Evolutionary conservation across 2,329 filamentous ascomycete species (phyloP).

Genomic region (Aphanoascus verrucosus): DNA sequence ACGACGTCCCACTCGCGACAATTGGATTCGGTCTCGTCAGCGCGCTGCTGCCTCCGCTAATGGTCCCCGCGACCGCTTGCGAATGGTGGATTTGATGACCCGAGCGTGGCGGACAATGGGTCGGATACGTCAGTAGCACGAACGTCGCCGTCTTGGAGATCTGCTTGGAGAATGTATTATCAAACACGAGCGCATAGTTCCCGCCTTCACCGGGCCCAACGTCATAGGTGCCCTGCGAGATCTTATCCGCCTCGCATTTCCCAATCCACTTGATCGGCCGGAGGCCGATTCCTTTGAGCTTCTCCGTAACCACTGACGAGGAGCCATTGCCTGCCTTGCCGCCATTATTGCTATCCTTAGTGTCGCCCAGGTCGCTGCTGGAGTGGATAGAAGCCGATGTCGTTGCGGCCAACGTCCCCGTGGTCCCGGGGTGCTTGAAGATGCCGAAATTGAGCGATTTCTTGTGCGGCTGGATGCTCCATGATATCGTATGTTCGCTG

Average conservation of each 20-base stretch:
- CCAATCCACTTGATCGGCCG: conserved; percentile 67
- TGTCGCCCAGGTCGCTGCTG: conserved; percentile 27
- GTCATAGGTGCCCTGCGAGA: conserved; percentile 80
- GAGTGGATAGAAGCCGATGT: conserved; percentile 18
- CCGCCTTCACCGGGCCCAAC: conserved; percentile 64
- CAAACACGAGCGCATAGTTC: conserved; percentile 93
- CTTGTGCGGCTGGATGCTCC: conserved; percentile 95
- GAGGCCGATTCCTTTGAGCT: conserved; percentile 51
- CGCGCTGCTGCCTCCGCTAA: neutral
- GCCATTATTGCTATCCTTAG: conserved; percentile 21
- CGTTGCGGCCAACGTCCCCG: conserved; percentile 37
- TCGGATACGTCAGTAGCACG: conserved; percentile 87
- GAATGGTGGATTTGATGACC: conserved; percentile 41
- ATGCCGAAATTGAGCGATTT: conserved; percentile 98
- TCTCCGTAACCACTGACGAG: conserved; percentile 58
- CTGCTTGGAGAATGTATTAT: conserved; percentile 97
- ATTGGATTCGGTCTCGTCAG: conserved; percentile 28
- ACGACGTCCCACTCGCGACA: conserved; percentile 30
- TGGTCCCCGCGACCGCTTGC: conserved; percentile 39
- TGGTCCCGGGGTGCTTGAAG: conserved; percentile 83
- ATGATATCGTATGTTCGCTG: conserved; percentile 83
- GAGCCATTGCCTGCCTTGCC: conserved; percentile 41
- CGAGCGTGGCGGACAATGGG: conserved; percentile 45
- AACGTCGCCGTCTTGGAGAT: conserved; percentile 91
- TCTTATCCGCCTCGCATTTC: conserved; percentile 93